Evolutionary conservation across 2,329 filamentous ascomycete species (phyloP), one percentile per base, ranked within the genome.

Genomic region (Fusarium fracticaudum): DNA sequence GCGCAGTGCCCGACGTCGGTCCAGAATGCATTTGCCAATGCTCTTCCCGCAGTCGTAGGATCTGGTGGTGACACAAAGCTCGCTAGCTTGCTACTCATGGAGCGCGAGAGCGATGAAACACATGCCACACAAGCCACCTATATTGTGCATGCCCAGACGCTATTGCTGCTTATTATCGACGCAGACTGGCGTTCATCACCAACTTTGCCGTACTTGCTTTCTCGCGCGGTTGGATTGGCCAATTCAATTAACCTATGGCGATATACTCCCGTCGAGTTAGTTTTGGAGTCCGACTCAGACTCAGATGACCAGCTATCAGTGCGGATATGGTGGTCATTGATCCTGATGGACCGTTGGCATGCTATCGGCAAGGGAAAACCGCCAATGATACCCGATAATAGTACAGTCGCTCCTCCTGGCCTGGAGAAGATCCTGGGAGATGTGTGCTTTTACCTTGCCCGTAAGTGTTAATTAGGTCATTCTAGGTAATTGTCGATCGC

Each of bases 311-410:
- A 89, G 24, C 83, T 94, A 8, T 87, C 87, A 4, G 85, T 91
- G 58, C 87, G 91, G 48, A 87, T 91, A 24, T 94, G 92, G 92
- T 94, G 91, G 90, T 89, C 90, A 20, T 83, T 94, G 40, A 88
- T 94, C 51, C 87, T 92, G 71, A 87, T 94, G 72, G 92, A 94
- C 77, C 88, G 92, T 22, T 94, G 91, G 91, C 90, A 93, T 78
- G 91, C 92, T 8, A 87, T 90, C n/a, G 91, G 90, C 29, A 91
- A 88, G 9, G 90, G 89, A 18, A 90, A 87, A 69, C 90, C 91
- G 3, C 74, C 90, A 18, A 85, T 91, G 66, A 90, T 94, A 65
- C 89, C 89, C 4, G 89, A 92, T 73, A 87, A 88, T 69, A 89
- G 86, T 60, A 86, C 91, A 12, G 87, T 92, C 20, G 83, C 92